phyloP scores from a whole-genome alignment of 495 filamentous ascomycete species.

The Neurospora discreta region DNA sequence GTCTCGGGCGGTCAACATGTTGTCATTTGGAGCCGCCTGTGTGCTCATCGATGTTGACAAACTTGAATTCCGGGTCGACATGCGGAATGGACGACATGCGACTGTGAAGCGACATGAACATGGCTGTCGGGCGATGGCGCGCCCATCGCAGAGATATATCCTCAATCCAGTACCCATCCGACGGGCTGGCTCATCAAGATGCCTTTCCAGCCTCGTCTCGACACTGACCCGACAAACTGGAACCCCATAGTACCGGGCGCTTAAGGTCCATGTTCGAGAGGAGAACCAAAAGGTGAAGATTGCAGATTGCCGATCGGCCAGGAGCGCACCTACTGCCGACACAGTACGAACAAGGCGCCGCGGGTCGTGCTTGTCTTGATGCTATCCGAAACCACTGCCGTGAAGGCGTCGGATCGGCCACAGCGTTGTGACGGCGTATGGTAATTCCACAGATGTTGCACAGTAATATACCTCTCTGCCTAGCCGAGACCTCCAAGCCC shows the following conservation, averaged over 20 bases:
- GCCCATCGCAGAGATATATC: neutral
- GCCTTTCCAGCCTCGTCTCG: neutral
- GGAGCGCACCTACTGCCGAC: neutral
- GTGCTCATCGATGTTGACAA: neutral
- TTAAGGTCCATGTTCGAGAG: neutral
- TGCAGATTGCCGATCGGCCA: neutral
- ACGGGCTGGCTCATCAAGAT: neutral
- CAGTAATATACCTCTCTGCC: neutral
- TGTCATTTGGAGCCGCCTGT: neutral
- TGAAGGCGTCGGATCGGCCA: neutral
- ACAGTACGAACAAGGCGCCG: neutral
- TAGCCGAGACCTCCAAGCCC: neutral
- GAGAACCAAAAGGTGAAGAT: neutral
- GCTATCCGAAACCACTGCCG: neutral
- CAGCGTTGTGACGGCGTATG: neutral
- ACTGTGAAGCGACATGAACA: neutral
- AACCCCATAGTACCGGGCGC: neutral
- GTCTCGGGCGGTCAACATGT: slow-evolving; percentile 4
- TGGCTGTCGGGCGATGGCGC: neutral
- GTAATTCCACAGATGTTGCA: neutral
- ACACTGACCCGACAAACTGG: neutral
- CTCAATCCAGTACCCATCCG: neutral
- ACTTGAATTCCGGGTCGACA: neutral
- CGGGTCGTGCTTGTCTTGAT: neutral
- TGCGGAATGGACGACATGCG: neutral